Evolutionary conservation across 345 rosid genomes (phyloP).

Genomic region (Salix viminalis): DNA sequence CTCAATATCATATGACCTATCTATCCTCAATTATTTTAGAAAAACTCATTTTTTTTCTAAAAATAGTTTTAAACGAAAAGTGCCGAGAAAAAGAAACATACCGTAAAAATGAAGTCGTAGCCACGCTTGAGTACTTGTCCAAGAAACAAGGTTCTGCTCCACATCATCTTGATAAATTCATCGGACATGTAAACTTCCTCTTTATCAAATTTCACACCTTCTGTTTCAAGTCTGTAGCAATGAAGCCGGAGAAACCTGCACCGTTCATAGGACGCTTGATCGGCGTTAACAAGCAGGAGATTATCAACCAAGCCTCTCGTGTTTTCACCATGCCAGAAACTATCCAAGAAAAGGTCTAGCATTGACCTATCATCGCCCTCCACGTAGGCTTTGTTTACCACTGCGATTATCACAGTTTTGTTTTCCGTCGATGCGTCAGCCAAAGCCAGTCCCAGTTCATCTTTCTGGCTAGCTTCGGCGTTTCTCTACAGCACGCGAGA

Average conservation of each 20-base stretch:
- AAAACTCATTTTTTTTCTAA: no score
- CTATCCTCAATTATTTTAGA: no score
- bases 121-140: conserved; percentile 60
- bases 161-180: conserved; percentile 79
- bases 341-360: conserved; percentile 66
- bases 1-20: no score
- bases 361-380: conserved; percentile 43
- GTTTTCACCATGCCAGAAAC: conserved; percentile 72
- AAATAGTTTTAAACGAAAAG: no score
- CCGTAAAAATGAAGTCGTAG: conserved; percentile 70
- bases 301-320: conserved; percentile 48
- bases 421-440: conserved; percentile 21
- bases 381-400: conserved; percentile 66
- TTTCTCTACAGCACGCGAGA: neutral
- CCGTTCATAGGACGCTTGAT: conserved; percentile 58
- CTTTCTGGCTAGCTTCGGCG: neutral
- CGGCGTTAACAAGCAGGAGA: conserved; percentile 58
- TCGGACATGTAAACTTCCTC: conserved; percentile 68
- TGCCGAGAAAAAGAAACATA: conserved; percentile 10
- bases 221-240: conserved; percentile 58
- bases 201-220: conserved; percentile 33
- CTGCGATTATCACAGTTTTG: conserved; percentile 56
- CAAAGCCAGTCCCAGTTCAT: conserved; percentile 18
- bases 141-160: conserved; percentile 66
- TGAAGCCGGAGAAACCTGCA: conserved; percentile 60